phyloP scores from a whole-genome alignment of 1,284 basidiomycete species.

The Pascua guehoae region DNA sequence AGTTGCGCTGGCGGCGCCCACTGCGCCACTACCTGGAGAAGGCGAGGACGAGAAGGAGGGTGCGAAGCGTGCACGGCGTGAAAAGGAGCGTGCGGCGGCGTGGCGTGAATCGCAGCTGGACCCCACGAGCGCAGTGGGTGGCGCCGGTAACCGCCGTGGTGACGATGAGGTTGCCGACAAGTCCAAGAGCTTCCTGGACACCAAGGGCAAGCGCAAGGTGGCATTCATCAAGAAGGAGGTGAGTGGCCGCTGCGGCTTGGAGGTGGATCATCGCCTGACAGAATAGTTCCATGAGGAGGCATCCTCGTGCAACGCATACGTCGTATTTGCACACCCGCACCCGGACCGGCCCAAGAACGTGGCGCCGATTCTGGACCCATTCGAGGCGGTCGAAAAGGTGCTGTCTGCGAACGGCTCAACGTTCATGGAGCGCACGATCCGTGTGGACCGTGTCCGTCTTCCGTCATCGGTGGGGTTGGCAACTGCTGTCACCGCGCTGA shows the following conservation, averaged over 20 bases:
- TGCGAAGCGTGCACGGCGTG: conserved; percentile 39
- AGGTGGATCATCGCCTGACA: conserved; percentile 7
- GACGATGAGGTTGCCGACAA: conserved; percentile 43
- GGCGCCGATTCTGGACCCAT: conserved; percentile 66
- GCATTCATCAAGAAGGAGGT: conserved; percentile 86
- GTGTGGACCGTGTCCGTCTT: conserved; percentile 65
- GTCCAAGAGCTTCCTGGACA: conserved; percentile 60
- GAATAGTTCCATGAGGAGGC: conserved; percentile 62
- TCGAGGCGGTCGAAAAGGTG: conserved; percentile 66
- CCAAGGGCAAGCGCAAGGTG: conserved; percentile 86
- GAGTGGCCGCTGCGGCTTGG: conserved; percentile 16
- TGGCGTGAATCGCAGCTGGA: conserved; percentile 57
- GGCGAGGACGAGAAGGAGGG: conserved; percentile 42
- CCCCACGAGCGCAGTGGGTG: conserved; percentile 48
- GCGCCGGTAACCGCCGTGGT: conserved; percentile 48
- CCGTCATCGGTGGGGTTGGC: conserved; percentile 36
- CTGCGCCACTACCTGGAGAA: conserved; percentile 58
- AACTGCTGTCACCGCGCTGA: conserved; percentile 36
- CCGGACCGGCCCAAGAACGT: conserved; percentile 56
- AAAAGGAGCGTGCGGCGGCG: conserved; percentile 55
- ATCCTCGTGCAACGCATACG: conserved; percentile 73
- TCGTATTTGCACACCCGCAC: conserved; percentile 73
- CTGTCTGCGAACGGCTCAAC: conserved; percentile 64
- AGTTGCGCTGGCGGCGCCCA: conserved; percentile 77
- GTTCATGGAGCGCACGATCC: conserved; percentile 71